Evolutionary conservation across 2,329 filamentous ascomycete species (phyloP).

Genomic region (Ceratocystis huliohia): DNA sequence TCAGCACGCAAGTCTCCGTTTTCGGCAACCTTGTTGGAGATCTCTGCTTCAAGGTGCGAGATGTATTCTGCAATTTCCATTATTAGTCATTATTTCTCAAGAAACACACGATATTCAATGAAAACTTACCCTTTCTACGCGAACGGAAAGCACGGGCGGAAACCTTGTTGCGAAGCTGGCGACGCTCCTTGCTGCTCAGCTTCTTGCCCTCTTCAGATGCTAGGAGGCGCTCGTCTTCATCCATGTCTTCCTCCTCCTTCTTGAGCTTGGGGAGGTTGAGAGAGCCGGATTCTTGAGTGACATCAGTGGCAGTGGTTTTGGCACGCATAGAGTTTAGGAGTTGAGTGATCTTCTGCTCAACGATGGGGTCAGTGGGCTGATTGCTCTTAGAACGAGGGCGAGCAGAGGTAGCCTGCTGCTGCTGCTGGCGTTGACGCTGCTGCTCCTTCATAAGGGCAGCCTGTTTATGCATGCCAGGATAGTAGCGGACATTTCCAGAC

Average conservation of each 20-base stretch:
- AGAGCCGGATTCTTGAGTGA: slow-evolving; percentile 26
- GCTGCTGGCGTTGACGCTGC: slow-evolving; percentile 53
- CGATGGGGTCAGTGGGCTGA: slow-evolving; percentile 51
- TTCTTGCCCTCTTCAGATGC: slow-evolving; percentile 99
- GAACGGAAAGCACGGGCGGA: slow-evolving; percentile 95
- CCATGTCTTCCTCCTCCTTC: slow-evolving; percentile 98
- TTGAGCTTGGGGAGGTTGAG: slow-evolving; percentile 59
- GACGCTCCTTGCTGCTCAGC: slow-evolving; percentile 91
- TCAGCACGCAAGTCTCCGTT: slow-evolving; percentile 66
- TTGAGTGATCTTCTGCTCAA: slow-evolving; percentile 88
- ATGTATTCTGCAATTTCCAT: slow-evolving; percentile 65
- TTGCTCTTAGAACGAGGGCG: slow-evolving; percentile 37
- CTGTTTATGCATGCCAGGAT: slow-evolving; percentile 87
- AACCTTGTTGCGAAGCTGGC: slow-evolving; percentile 97
- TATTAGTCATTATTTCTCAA: slow-evolving; percentile 35
- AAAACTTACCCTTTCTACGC: slow-evolving; percentile 76
- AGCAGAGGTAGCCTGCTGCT: slow-evolving; percentile 34
- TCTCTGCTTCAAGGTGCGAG: slow-evolving; percentile 78
- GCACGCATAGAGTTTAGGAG: slow-evolving; percentile 85
- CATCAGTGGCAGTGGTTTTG: slow-evolving; percentile 42
- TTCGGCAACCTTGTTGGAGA: slow-evolving; percentile 72
- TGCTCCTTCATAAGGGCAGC: slow-evolving; percentile 65
- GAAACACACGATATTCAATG: not conserved
- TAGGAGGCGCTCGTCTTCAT: slow-evolving; percentile 84
- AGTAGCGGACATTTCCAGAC: slow-evolving; percentile 54